Evolutionary conservation across 2,329 filamentous ascomycete species (phyloP), one percentile per base, ranked within the genome.

Genomic region (Huntiella omanensis): DNA sequence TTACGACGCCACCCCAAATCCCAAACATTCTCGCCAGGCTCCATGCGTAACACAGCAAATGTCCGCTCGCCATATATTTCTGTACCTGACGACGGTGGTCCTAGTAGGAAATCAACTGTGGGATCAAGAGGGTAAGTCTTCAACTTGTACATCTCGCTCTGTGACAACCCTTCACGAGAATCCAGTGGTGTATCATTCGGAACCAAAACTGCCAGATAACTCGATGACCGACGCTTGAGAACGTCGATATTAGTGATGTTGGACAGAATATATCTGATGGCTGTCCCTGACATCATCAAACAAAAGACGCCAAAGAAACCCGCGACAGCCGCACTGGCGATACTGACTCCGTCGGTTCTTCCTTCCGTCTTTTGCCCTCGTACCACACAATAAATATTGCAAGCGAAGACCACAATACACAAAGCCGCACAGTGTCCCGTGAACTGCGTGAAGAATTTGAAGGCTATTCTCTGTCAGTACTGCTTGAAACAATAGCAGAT

Each of bases 361-460:
- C 47, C 47, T 5, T 57, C 69, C 39, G 67, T 61, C 7, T 60
- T 56, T 15, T 62, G 59, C 44, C 75, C 64, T 45, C 76, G 68
- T 2, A 66, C 69, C 3, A 86, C 60, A 50, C 77, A 79, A 46
- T 80, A 72, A 2, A 75, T 77, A 50, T 76, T 65, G 1, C 79
- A 67, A 16, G 76, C 70, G 43, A 92, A 61, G 7, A 72, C 62
- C 49, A 83, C 71, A 2, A 66, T 60, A 53, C 79, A 85, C 54
- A 79, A 83, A 3, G 84, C 54, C 4, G 74, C 64, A 1, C 76
- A 76, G 58, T 91, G 94, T 38, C 74, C 70, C 12, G 77, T 76
- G 56, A 95, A 94, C 53, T 95, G 91, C 8, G 86, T 66, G 57
- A 98, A 96, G 61, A 84, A 95, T 55, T 95, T 95, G 65, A 88